Conservation (phyloP, 176 grass and related monocot species). For the Cenchrus purpureus region DNA sequence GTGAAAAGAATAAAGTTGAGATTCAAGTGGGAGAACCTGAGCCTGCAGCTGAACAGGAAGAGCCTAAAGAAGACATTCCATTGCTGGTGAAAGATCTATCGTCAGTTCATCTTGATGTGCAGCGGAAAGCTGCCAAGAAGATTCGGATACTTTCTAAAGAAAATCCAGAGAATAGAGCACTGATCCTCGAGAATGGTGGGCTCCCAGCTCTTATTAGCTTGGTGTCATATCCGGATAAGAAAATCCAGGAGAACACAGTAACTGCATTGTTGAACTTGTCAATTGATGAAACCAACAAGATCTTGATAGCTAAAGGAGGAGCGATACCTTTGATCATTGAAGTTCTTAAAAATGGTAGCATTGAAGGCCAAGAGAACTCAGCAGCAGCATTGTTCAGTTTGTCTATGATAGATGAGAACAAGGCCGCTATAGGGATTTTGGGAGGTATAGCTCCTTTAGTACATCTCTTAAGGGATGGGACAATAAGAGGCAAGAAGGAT, state of each 20-base stretch:
- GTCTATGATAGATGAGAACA: conserved; percentile 72
- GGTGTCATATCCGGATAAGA: conserved; percentile 60
- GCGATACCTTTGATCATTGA: conserved; percentile 70
- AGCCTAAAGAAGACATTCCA: conserved; percentile 48
- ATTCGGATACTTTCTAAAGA: conserved; percentile 73
- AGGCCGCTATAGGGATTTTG: conserved; percentile 48
- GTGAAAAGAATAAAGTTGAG: conserved; percentile 67
- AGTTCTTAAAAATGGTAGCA: conserved; percentile 55
- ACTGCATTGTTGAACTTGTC: conserved; percentile 71
- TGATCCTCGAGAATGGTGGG: conserved; percentile 47
- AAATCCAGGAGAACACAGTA: conserved; percentile 63
- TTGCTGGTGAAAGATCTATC: conserved; percentile 58
- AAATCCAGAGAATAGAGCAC: conserved; percentile 58
- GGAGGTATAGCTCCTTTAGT: conserved; percentile 63
- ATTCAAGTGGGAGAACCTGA: conserved; percentile 48
- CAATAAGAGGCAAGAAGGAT: conserved; percentile 73
- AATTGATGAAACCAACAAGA: conserved; percentile 69
- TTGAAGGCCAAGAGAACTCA: conserved; percentile 68
- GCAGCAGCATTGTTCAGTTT: conserved; percentile 69
- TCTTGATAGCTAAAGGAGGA: conserved; percentile 56
- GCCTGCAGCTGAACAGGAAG: not conserved
- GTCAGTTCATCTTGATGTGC: conserved; percentile 62
- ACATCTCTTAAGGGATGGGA: conserved; percentile 53
- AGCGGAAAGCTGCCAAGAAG: conserved; percentile 67
- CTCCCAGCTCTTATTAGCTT: conserved; percentile 55